These are phyloP conservation scores for Cordyceps pruinosa DNA, from an alignment of 2,329 filamentous ascomycete species.

Conservation along the genomic window DNA sequence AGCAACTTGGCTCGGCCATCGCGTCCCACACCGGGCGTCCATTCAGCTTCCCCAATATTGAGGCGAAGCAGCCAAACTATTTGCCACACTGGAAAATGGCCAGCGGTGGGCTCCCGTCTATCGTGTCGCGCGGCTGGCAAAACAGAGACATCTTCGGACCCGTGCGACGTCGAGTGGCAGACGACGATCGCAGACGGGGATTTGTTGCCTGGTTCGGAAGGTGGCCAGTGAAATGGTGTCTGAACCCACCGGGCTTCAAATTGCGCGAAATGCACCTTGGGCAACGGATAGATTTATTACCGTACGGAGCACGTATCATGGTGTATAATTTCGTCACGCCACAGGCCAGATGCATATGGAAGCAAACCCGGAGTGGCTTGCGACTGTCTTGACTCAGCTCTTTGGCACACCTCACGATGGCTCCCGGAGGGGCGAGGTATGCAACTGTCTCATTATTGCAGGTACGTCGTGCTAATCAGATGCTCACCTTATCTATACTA, in stretches of 20 bases:
- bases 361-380: no score
- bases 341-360: no score
- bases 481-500: neutral
- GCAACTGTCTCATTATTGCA: neutral
- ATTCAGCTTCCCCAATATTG: neutral
- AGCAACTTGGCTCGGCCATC: neutral
- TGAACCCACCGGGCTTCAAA: neutral
- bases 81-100: neutral
- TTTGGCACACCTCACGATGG: no score
- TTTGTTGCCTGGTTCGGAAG: slow-evolving; percentile 1
- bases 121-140: neutral
- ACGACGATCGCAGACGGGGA: neutral
- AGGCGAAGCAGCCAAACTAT: slow-evolving; percentile 1
- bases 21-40: neutral
- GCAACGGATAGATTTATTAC: neutral
- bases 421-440: no score
- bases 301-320: no score
- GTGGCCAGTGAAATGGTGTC: neutral
- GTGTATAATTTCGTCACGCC: no score
- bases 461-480: neutral
- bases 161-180: no score
- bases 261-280: neutral
- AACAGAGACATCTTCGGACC: neutral
- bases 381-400: no score
- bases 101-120: neutral